A percentile compares a stretch with the other conserved stretches of the same genome.
These are phyloP conservation scores for Primulina eburnea DNA, from an alignment of 257 asterid genomes.

Conservation along the genomic window DNA sequence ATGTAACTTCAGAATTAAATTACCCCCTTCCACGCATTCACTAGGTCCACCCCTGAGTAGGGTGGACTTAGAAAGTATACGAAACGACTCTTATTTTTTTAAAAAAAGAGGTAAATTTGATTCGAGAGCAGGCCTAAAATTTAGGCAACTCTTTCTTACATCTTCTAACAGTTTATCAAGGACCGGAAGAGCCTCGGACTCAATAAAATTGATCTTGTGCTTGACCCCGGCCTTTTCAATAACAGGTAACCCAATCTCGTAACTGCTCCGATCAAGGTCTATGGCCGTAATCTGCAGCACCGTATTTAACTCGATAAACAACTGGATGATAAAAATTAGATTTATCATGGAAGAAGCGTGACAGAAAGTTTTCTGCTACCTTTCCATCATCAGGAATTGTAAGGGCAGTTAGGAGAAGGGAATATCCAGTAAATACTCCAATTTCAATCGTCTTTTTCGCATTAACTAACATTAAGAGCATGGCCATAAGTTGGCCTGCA, in stretches of 20 bases:
- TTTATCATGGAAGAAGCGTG: too few relatives aligned
- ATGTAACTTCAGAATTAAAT: not conserved
- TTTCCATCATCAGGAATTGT: conserved; percentile 28
- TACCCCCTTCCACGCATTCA: conserved; percentile 24
- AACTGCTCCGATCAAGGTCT: conserved; percentile 27
- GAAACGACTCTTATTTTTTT: too few relatives aligned
- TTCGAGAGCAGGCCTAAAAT: too few relatives aligned
- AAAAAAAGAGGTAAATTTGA: too few relatives aligned
- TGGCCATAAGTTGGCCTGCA: conserved; percentile 22
- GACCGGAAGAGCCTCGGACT: conserved; percentile 31
- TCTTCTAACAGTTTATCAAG: too few relatives aligned
- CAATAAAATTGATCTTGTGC: conserved; percentile 34
- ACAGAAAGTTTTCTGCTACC: not conserved
- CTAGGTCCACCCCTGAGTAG: conserved; percentile 9
- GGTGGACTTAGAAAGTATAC: too few relatives aligned
- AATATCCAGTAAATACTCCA: conserved; percentile 32
- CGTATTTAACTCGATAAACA: too few relatives aligned
- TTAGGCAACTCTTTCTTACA: too few relatives aligned
- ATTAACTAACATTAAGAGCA: conserved; percentile 20
- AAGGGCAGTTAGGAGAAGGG: conserved; percentile 31
- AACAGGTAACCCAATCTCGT: conserved; percentile 33
- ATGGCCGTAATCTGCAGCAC: conserved; percentile 30
- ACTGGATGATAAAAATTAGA: too few relatives aligned
- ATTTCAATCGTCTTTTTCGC: conserved; percentile 29
- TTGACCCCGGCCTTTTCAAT: conserved; percentile 33